Percentiles rank a stretch among this genome's conserved stretches.
These are phyloP conservation scores for Toxoplasma gondii DNA, from an alignment of 169 alveolate genomes.

Conservation along the genomic window DNA sequence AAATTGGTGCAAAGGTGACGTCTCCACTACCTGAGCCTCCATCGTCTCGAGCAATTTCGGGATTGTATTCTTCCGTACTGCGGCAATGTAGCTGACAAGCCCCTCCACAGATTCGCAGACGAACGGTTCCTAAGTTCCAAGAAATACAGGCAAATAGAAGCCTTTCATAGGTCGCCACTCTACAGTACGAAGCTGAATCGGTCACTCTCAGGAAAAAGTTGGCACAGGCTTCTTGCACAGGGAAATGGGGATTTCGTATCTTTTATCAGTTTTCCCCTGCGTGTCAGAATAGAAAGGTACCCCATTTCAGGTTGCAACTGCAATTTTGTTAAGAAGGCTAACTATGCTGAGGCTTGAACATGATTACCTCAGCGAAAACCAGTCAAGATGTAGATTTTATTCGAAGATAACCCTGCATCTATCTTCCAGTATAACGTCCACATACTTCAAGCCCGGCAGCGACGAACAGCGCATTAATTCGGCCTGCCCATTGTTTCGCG, in stretches of 20 bases:
- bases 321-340: too few species aligned
- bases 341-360: too few species aligned
- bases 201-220: too few species aligned
- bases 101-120: slow-evolving; percentile 46
- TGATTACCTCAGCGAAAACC: too few species aligned
- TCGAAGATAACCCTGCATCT: too few species aligned
- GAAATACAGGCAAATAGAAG: neutral
- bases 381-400: too few species aligned
- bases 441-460: slow-evolving; percentile 8
- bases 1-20: neutral
- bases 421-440: neutral
- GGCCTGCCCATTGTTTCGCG: slow-evolving; percentile 34
- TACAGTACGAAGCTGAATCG: too few species aligned
- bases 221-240: too few species aligned
- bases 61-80: neutral
- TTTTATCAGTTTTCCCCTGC: too few species aligned
- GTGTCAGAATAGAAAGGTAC: too few species aligned
- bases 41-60: neutral
- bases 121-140: neutral
- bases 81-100: slow-evolving; percentile 12
- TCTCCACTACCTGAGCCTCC: neutral
- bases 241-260: too few species aligned
- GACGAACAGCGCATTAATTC: slow-evolving; percentile 5
- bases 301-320: too few species aligned
- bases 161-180: neutral